Conservation (phyloP, 73 alveolate species). For the Tetrahymena malaccensis region DNA sequence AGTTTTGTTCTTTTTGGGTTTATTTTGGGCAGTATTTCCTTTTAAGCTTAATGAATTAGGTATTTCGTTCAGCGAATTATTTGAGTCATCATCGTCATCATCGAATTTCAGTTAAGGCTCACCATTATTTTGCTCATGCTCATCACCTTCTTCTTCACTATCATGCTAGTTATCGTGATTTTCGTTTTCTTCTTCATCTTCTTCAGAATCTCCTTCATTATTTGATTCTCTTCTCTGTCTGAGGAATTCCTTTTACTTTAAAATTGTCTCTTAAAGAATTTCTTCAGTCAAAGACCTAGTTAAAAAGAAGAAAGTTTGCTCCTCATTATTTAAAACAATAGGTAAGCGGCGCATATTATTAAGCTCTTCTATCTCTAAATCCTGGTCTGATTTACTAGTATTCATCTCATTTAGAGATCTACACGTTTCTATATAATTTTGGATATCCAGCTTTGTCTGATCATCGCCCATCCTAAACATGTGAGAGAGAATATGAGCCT, state of each 20-base stretch:
- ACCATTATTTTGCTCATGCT: background rate
- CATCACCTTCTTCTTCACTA: background rate
- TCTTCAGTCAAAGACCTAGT: background rate
- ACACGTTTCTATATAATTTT: background rate
- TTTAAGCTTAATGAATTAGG: background rate
- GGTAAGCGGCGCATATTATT: background rate
- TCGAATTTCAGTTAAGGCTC: background rate
- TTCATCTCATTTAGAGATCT: background rate
- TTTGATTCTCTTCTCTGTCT: background rate
- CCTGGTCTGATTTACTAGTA: background rate
- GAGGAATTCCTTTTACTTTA: background rate
- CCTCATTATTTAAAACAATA: background rate
- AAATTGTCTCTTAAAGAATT: background rate
- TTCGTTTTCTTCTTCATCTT: background rate
- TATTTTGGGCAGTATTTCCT: background rate
- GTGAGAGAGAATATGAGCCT: background rate
- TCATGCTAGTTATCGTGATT: background rate
- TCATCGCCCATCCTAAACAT: background rate
- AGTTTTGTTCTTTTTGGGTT: background rate
- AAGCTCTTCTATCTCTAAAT: background rate
- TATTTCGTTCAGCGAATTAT: background rate
- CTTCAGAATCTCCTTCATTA: background rate
- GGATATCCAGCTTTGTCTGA: background rate
- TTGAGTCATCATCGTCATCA: background rate
- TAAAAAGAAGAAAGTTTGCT: background rate